Evolutionary conservation across 2,329 filamentous ascomycete species (phyloP).

Genomic region (Aureobasidium sp.): DNA sequence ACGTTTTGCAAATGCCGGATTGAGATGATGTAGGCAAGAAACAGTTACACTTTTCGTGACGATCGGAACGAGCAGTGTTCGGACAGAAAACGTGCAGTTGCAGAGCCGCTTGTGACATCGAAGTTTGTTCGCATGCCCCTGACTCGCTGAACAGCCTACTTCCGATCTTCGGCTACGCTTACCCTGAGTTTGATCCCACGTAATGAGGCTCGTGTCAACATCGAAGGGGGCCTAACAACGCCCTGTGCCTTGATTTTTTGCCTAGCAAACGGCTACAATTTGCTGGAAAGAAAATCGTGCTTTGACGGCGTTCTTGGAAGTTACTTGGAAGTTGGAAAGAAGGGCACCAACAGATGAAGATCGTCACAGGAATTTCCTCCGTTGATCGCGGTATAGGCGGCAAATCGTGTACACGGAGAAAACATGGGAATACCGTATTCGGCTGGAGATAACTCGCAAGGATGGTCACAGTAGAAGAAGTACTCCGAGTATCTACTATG

Average conservation of each 20-base stretch:
- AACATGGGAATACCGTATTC: background rate
- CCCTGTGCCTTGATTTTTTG: constrained; percentile 3
- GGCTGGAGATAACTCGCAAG: background rate
- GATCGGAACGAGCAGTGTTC: background rate
- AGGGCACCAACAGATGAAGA: background rate
- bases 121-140: background rate
- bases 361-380: background rate
- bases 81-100: background rate
- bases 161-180: background rate
- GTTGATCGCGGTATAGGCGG: background rate
- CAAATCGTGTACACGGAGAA: constrained; percentile 2
- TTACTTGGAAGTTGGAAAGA: background rate
- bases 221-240: background rate
- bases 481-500: too few relatives aligned
- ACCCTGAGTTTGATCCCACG: background rate
- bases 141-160: background rate
- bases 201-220: constrained; percentile 7
- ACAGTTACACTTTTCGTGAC: background rate
- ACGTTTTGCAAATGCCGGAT: background rate
- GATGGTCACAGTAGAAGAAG: background rate
- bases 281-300: background rate
- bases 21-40: background rate
- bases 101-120: background rate
- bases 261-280: background rate
- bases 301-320: background rate